Percentiles rank a stretch among this genome's conserved stretches.
Evolutionary conservation across 495 filamentous ascomycete genomes (phyloP).

Genomic region (Penicillium flavigenum): DNA sequence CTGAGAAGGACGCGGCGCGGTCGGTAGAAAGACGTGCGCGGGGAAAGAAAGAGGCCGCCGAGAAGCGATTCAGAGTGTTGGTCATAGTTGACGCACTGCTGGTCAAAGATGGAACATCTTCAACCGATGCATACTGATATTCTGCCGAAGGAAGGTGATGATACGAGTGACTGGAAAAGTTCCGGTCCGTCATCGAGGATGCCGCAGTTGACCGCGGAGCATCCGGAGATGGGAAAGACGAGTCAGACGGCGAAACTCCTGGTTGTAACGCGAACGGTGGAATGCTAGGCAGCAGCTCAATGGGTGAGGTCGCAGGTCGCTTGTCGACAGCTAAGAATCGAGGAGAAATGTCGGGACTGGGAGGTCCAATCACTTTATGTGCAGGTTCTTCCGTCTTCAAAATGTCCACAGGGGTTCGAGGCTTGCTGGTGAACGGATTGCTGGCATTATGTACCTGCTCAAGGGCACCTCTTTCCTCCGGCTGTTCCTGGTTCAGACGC

Average conservation of each 20-base stretch:
- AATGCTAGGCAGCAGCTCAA: constrained; percentile 51
- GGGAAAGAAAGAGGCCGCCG: constrained; percentile 43
- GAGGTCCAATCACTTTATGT: constrained; percentile 24
- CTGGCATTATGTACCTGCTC: constrained; percentile 19
- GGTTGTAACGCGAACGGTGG: constrained; percentile 48
- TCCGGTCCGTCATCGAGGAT: constrained; percentile 45
- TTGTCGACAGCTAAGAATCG: constrained; percentile 45
- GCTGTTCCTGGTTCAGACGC: neutral
- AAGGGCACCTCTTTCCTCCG: constrained; percentile 6
- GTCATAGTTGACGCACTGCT: constrained; percentile 87
- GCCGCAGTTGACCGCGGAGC: constrained; percentile 57
- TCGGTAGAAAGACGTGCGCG: constrained; percentile 52
- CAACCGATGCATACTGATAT: constrained; percentile 72
- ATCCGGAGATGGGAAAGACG: constrained; percentile 52
- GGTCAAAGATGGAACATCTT: constrained; percentile 83
- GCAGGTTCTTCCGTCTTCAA: constrained; percentile 34
- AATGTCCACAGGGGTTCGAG: constrained; percentile 31
- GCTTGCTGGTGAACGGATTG: constrained; percentile 26
- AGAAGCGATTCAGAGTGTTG: constrained; percentile 51
- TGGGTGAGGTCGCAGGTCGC: constrained; percentile 50
- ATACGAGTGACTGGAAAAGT: constrained; percentile 47
- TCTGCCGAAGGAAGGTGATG: constrained; percentile 57
- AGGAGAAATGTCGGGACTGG: constrained; percentile 47
- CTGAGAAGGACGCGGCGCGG: constrained; percentile 68
- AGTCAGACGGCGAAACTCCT: constrained; percentile 42